Evolutionary conservation across 352 stramenopile species (phyloP).

Genomic region (Phytophthora sp.): DNA sequence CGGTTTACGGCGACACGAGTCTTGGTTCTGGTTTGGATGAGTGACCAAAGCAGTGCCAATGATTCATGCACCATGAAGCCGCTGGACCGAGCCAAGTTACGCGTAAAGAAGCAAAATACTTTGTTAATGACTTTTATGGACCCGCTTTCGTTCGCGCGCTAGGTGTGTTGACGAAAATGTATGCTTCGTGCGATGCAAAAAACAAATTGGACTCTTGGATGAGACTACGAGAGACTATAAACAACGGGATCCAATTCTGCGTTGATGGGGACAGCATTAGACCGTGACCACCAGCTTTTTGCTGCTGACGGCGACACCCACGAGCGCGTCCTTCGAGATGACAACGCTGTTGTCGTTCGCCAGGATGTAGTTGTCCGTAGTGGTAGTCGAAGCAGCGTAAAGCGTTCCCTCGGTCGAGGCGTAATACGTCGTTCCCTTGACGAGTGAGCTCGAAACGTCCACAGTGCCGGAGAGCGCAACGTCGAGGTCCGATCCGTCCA

Average conservation of each 20-base stretch:
- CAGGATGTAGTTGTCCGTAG: constrained; percentile 65
- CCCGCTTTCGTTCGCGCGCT: constrained; percentile 4
- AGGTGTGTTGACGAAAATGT: constrained; percentile 1
- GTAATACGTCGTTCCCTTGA: constrained; percentile 69
- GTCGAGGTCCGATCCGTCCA: constrained; percentile 54
- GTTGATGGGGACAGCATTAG: constrained; percentile 13
- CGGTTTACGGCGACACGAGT: too few species aligned
- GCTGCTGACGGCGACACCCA: constrained; percentile 69
- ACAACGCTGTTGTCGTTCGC: constrained; percentile 75
- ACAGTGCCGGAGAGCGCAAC: constrained; percentile 71
- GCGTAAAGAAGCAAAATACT: constrained; percentile 2
- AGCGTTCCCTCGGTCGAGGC: constrained; percentile 66
- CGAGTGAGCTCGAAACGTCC: constrained; percentile 45
- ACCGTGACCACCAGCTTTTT: constrained; percentile 68
- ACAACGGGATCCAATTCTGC: constrained; percentile 11
- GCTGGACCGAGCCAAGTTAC: too few species aligned
- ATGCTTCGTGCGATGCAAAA: neutral
- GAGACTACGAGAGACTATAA: constrained; percentile 4
- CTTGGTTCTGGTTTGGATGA: too few species aligned
- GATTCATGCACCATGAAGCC: too few species aligned
- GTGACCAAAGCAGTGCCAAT: too few species aligned
- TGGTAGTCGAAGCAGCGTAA: constrained; percentile 54
- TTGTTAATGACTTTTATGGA: constrained; percentile 21
- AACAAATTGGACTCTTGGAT: constrained; percentile 6
- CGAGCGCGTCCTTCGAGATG: constrained; percentile 77